These are phyloP conservation scores for Choiromyces venosus DNA, from an alignment of 495 filamentous ascomycete species.

Conservation along the genomic window DNA sequence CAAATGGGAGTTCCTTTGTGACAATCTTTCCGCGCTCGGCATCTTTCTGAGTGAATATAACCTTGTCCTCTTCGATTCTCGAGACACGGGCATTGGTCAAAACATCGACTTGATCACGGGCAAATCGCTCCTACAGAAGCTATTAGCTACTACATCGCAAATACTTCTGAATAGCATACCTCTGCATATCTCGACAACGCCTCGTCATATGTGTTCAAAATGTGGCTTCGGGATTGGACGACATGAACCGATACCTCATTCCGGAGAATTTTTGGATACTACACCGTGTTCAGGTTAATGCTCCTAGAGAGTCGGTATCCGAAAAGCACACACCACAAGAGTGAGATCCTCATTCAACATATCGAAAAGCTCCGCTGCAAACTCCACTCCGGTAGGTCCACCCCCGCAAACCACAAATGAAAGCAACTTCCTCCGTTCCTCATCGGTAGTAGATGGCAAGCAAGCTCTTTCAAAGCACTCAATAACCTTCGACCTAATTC, in stretches of 20 bases:
- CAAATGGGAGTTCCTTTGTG: conserved; percentile 89
- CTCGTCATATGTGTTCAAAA: conserved; percentile 98
- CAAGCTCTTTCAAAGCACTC: conserved; percentile 90
- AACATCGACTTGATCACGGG: conserved; percentile 83
- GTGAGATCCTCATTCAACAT: conserved; percentile 92
- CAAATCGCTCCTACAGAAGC: conserved; percentile 57
- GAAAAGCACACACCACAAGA: conserved; percentile 39
- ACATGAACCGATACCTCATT: conserved; percentile 98
- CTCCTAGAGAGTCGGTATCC: not conserved
- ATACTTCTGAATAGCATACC: conserved; percentile 40
- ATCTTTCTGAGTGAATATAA: conserved; percentile 77
- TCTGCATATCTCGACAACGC: conserved; percentile 88
- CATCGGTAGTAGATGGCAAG: conserved; percentile 82
- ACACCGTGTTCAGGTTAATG: conserved; percentile 24
- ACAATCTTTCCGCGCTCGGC: conserved; percentile 63
- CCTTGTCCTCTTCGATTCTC: conserved; percentile 74
- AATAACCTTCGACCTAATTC: conserved; percentile 84
- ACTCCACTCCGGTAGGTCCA: conserved; percentile 87
- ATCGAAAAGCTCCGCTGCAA: conserved; percentile 93
- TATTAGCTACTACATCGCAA: conserved; percentile 1
- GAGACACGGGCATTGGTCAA: conserved; percentile 87
- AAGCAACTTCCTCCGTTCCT: conserved; percentile 77
- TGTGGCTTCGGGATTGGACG: conserved; percentile 88
- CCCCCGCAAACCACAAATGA: conserved; percentile 95
- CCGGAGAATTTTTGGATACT: conserved; percentile 81